phyloP scores from a whole-genome alignment of 495 filamentous ascomycete genomes.

The Arthonia radiata region DNA sequence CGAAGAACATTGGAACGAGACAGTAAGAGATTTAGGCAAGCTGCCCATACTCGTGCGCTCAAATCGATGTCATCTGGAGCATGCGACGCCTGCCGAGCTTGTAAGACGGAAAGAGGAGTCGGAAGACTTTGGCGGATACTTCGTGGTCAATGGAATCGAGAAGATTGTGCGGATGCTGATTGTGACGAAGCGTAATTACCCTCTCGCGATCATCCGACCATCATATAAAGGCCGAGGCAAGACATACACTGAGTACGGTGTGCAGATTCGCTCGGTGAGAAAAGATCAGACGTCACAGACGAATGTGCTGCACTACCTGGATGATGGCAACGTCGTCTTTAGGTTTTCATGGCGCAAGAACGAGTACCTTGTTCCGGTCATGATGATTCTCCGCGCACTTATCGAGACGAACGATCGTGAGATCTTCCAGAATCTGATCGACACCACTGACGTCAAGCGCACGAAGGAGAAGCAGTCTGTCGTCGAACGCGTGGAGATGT shows the following conservation, averaged over 20 bases:
- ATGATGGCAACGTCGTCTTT: slow-evolving; percentile 86
- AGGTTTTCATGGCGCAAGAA: slow-evolving; percentile 96
- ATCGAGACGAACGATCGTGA: slow-evolving; percentile 89
- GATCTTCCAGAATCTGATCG: slow-evolving; percentile 77
- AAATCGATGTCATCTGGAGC: slow-evolving; percentile 73
- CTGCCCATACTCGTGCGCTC: slow-evolving; percentile 89
- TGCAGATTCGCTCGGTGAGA: slow-evolving; percentile 73
- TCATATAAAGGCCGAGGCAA: slow-evolving; percentile 70
- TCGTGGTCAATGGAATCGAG: slow-evolving; percentile 87
- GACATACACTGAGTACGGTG: slow-evolving; percentile 67
- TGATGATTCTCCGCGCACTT: slow-evolving; percentile 92
- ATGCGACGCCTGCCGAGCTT: slow-evolving; percentile 53
- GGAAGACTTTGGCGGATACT: slow-evolving; percentile 83
- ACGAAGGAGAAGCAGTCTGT: slow-evolving; percentile 65
- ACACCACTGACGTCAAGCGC: slow-evolving; percentile 43
- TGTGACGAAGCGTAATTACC: slow-evolving; percentile 70
- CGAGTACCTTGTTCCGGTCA: slow-evolving; percentile 75
- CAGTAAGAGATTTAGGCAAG: slow-evolving; percentile 60
- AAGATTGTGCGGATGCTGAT: slow-evolving; percentile 87
- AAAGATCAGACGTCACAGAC: slow-evolving; percentile 95
- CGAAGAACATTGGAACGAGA: slow-evolving; percentile 54
- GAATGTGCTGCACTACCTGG: slow-evolving; percentile 86
- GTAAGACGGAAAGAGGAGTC: slow-evolving; percentile 76
- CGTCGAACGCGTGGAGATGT: slow-evolving; percentile 75
- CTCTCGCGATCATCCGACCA: slow-evolving; percentile 73